Percentiles rank a stretch among this genome's conserved stretches.
phyloP scores from a whole-genome alignment of 805 yeast species.

The Debaryomyces maramus region DNA sequence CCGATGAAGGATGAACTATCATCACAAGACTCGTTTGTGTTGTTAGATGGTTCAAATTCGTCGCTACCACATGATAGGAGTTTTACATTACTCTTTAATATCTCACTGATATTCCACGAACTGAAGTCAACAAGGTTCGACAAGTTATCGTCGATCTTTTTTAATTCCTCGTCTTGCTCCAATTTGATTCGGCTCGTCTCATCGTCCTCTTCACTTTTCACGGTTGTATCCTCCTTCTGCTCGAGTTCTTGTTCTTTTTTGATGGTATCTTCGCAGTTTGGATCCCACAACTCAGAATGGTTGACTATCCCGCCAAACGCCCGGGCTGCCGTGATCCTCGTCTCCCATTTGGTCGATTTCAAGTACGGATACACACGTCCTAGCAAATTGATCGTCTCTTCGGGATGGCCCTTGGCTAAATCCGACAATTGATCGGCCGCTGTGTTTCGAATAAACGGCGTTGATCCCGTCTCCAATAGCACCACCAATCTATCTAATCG shows the following conservation, averaged over 20 bases:
- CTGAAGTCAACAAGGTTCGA: constrained; percentile 47
- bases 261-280: constrained; percentile 49
- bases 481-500: constrained; percentile 59
- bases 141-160: constrained; percentile 40
- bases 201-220: constrained; percentile 19
- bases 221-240: constrained; percentile 6
- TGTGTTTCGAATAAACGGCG: constrained; percentile 87
- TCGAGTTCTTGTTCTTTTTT: constrained; percentile 19
- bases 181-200: constrained; percentile 26
- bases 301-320: constrained; percentile 92
- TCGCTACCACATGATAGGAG: constrained; percentile 65
- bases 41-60: constrained; percentile 24
- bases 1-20: constrained; percentile 40
- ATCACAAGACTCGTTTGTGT: constrained; percentile 7
- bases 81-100: constrained; percentile 51
- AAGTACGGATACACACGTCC: constrained; percentile 91
- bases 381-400: constrained; percentile 76
- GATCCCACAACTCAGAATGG: constrained; percentile 82
- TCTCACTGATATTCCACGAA: constrained; percentile 49
- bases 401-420: constrained; percentile 91
- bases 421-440: constrained; percentile 98
- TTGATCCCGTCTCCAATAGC: constrained; percentile 87
- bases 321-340: constrained; percentile 89
- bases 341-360: constrained; percentile 87
- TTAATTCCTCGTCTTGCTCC: constrained; percentile 44